A percentile compares a stretch with the other conserved stretches of the same genome.
phyloP scores from a whole-genome alignment of 1,284 basidiomycete species.

The Quambalaria eucalypti region DNA sequence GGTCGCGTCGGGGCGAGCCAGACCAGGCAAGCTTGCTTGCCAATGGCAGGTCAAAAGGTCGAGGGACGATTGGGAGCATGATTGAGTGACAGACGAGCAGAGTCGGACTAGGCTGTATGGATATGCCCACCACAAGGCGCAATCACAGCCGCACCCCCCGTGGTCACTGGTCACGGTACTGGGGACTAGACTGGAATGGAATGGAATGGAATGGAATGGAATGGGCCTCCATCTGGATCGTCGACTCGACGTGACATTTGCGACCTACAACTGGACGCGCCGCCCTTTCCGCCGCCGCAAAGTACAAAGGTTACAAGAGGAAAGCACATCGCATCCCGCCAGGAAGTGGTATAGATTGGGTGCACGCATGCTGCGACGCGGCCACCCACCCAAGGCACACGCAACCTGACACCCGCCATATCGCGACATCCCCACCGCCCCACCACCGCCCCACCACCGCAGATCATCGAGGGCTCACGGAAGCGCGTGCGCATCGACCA shows the following conservation, averaged over 20 bases:
- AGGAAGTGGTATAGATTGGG: neutral
- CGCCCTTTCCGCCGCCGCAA: neutral
- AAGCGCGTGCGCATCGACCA: constrained; percentile 20
- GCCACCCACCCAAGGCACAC: neutral
- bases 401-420: neutral
- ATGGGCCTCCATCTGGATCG: no score
- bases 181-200: no score
- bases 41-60: neutral
- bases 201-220: no score
- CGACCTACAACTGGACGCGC: neutral
- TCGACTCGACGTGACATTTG: no score
- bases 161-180: no score
- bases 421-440: neutral
- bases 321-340: neutral
- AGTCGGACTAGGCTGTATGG: neutral
- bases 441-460: neutral
- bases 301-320: neutral
- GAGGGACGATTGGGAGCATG: neutral
- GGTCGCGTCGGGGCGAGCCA: no score
- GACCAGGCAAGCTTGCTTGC: no score
- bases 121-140: no score
- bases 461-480: constrained; percentile 27
- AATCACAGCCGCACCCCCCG: no score
- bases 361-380: neutral
- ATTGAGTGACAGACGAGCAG: neutral